These are phyloP conservation scores for Coelastrella sp. DNA, from an alignment of 139 green algal species.

Conservation along the genomic window DNA sequence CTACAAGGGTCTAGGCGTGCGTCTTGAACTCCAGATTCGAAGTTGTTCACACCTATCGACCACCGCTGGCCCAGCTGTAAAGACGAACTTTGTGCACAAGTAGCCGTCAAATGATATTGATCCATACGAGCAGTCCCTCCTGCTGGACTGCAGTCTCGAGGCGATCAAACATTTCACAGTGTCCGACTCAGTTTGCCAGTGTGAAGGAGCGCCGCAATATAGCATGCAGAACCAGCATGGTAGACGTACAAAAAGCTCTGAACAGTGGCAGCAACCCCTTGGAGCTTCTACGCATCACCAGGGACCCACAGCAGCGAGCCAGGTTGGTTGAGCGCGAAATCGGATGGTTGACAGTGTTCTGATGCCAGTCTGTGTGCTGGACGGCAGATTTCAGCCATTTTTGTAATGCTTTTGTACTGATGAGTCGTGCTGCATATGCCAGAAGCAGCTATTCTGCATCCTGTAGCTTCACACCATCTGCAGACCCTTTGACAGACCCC, in stretches of 20 bases:
- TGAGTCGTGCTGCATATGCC: no score
- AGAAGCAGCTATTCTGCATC: no score
- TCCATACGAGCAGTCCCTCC: not conserved
- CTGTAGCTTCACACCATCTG: no score
- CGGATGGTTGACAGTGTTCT: no score
- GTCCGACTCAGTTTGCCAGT: not conserved
- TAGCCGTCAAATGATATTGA: not conserved
- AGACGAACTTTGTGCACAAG: no score
- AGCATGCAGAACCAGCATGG: constrained; percentile 17
- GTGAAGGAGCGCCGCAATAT: not conserved
- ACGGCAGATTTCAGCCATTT: no score
- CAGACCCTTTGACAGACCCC: not conserved
- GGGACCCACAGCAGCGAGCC: constrained; percentile 25
- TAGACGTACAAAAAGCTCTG: constrained; percentile 9
- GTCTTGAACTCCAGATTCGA: no score
- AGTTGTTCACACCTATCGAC: no score
- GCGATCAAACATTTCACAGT: not conserved
- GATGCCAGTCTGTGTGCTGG: no score
- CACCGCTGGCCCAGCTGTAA: no score
- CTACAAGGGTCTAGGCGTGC: no score
- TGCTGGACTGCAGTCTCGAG: not conserved
- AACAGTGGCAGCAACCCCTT: constrained; percentile 48
- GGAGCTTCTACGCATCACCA: constrained; percentile 49
- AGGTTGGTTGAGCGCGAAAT: constrained; percentile 25
- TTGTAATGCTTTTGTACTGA: no score